Conservation (phyloP, 1,139 yeast genomes). For the Hansenula lynferdii region DNA sequence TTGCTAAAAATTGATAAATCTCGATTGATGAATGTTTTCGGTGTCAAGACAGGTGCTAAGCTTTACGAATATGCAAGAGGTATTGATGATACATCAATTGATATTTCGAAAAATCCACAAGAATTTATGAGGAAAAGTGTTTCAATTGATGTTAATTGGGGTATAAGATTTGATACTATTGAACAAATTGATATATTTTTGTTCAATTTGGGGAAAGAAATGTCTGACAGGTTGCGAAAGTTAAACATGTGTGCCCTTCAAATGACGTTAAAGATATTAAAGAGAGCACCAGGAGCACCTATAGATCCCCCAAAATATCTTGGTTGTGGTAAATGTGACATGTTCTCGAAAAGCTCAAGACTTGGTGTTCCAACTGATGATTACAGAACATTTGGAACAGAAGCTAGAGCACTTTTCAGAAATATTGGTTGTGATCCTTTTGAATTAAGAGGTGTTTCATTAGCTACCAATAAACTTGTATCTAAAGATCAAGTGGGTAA, state of each 20-base stretch:
- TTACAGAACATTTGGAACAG: slow-evolving; percentile 55
- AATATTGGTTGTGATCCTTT: slow-evolving; percentile 53
- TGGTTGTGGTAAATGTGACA: slow-evolving; percentile 81
- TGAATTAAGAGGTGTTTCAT: slow-evolving; percentile 76
- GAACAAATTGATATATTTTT: slow-evolving; percentile 63
- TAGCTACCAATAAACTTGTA: slow-evolving; percentile 56
- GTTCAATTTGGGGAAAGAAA: slow-evolving; percentile 51
- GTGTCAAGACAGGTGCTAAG: slow-evolving; percentile 65
- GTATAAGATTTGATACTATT: slow-evolving; percentile 64
- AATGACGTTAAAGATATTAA: slow-evolving; percentile 61
- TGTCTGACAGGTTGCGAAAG: slow-evolving; percentile 46
- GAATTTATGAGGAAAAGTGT: slow-evolving; percentile 63
- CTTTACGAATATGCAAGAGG: slow-evolving; percentile 62
- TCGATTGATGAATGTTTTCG: slow-evolving; percentile 45
- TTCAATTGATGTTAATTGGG: slow-evolving; percentile 90
- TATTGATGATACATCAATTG: slow-evolving; percentile 54
- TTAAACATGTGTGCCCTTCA: slow-evolving; percentile 49
- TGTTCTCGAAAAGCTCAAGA: slow-evolving; percentile 51
- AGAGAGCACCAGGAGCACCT: slow-evolving; percentile 63
- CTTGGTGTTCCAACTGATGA: slow-evolving; percentile 67
- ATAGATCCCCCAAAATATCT: slow-evolving; percentile 69
- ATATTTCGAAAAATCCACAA: slow-evolving; percentile 31
- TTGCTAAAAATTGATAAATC: slow-evolving; percentile 33
- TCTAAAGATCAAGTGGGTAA: slow-evolving; percentile 31
- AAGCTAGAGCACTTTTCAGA: slow-evolving; percentile 52